Evolutionary conservation across 2,329 filamentous ascomycete genomes (phyloP).

Genomic region (Huntiella bhutanensis): DNA sequence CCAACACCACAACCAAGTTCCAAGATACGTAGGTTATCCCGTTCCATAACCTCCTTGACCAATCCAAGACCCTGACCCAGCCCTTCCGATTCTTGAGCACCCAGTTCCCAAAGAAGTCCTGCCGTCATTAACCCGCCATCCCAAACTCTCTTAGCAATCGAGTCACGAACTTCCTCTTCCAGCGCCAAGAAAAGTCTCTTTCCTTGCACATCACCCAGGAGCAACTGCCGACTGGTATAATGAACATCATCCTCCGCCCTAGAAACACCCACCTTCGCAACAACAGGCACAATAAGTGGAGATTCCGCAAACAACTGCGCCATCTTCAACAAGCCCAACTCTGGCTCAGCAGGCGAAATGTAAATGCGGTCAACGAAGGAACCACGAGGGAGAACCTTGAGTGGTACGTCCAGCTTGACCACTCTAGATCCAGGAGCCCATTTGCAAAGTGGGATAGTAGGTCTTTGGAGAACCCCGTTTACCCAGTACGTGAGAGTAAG

Average conservation of each 20-base stretch:
- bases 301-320: constrained; percentile 7
- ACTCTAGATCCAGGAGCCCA: constrained; percentile 23
- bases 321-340: constrained; percentile 6
- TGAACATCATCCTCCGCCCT: constrained; percentile 4
- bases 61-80: background rate
- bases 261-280: constrained; percentile 5
- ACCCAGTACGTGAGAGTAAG: constrained; percentile 19
- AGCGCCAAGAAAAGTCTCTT: constrained; percentile 15
- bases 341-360: constrained; percentile 10
- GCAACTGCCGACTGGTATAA: constrained; percentile 9
- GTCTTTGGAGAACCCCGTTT: constrained; percentile 16
- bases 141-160: constrained; percentile 41
- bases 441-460: constrained; percentile 15
- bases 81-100: background rate
- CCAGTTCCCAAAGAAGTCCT: constrained; percentile 16
- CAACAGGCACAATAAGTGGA: constrained; percentile 10
- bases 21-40: constrained; percentile 19
- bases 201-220: constrained; percentile 10
- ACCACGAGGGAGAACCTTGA: constrained; percentile 11
- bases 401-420: constrained; percentile 17
- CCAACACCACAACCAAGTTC: constrained; percentile 40
- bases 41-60: background rate
- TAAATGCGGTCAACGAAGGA: constrained; percentile 10
- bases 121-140: constrained; percentile 33
- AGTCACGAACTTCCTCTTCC: constrained; percentile 39